Conservation (phyloP, 1,139 yeast genomes). For the Barnettozyma hawaiiensis region DNA sequence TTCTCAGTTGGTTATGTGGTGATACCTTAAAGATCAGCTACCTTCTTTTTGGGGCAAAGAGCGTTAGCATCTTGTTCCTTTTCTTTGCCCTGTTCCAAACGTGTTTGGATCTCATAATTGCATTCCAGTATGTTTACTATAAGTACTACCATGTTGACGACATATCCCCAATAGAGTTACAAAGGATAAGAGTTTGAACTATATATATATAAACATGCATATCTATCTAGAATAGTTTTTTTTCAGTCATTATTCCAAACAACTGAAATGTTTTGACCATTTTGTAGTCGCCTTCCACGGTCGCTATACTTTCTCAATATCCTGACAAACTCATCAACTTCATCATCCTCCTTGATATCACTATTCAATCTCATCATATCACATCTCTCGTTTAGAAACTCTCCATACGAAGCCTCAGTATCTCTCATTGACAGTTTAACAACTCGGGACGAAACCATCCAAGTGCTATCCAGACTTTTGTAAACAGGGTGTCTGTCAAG, state of each 20-base stretch:
- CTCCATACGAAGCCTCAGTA: constrained; percentile 16
- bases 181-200: constrained; percentile 13
- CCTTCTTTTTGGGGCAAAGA: constrained; percentile 63
- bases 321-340: constrained; percentile 28
- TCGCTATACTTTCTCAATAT: constrained; percentile 36
- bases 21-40: constrained; percentile 74
- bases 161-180: constrained; percentile 20
- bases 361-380: constrained; percentile 19
- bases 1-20: constrained; percentile 86
- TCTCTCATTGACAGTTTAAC: constrained; percentile 15
- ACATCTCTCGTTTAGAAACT: constrained; percentile 21
- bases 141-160: constrained; percentile 30
- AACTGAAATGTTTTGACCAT: background rate
- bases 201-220: too few species aligned
- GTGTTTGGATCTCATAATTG: constrained; percentile 67
- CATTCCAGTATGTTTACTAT: constrained; percentile 66
- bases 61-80: constrained; percentile 63
- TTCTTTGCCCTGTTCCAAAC: constrained; percentile 81
- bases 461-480: constrained; percentile 23
- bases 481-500: constrained; percentile 26
- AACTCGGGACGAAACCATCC: constrained; percentile 22
- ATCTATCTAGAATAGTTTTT: too few species aligned
- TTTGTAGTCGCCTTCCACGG: constrained; percentile 25
- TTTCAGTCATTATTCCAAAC: constrained; percentile 23
- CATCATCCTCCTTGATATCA: constrained; percentile 21